Percentiles rank a stretch among this genome's conserved stretches.
These are phyloP conservation scores for Arthroderma uncinatum DNA, from an alignment of 2,329 filamentous ascomycete species.

Conservation along the genomic window DNA sequence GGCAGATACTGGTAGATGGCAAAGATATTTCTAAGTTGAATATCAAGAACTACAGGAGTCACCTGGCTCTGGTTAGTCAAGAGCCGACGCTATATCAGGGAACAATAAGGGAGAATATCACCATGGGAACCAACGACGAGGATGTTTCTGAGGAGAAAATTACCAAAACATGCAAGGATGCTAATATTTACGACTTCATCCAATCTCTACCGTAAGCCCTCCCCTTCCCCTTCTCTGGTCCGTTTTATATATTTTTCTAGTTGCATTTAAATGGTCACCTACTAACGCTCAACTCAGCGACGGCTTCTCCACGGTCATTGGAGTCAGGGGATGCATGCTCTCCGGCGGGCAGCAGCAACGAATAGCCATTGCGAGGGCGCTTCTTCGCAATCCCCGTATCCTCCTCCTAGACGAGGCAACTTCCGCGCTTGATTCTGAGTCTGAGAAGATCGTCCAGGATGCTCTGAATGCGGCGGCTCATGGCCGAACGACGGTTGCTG, in stretches of 20 bases:
- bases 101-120: conserved; percentile 78
- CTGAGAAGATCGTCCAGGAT: not conserved
- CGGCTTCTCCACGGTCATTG: not conserved
- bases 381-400: not conserved
- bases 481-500: not conserved
- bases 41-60: conserved; percentile 70
- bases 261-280: not conserved
- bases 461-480: not conserved
- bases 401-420: not conserved
- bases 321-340: not conserved
- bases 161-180: conserved; percentile 69
- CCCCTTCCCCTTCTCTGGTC: not conserved
- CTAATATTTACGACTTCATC: conserved; percentile 85
- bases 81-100: conserved; percentile 92
- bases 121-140: conserved; percentile 60
- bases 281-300: not conserved
- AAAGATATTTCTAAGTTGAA: conserved; percentile 70
- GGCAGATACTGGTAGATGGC: conserved; percentile 72
- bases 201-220: conserved; percentile 56
- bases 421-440: not conserved
- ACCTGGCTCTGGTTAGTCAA: conserved; percentile 79
- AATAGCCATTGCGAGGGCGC: not conserved
- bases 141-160: conserved; percentile 61
- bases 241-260: not conserved
- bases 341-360: not conserved